A percentile compares a stretch with the other conserved stretches of the same genome.
Evolutionary conservation across 495 filamentous ascomycete species (phyloP).

Genomic region (Penicillium macrosclerotiorum): DNA sequence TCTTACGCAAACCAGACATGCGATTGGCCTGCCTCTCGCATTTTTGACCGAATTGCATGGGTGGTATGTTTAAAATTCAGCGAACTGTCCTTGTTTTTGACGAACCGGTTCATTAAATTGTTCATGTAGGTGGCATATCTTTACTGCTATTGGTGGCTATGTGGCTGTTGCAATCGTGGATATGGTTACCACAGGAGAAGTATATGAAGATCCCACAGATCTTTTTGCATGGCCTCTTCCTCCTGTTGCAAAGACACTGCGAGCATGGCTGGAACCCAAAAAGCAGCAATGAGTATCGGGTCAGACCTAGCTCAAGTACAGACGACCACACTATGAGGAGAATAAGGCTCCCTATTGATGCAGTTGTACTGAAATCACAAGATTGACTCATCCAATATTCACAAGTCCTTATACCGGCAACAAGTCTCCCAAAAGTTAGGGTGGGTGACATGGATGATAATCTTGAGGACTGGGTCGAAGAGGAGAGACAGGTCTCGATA

Average conservation of each 20-base stretch:
- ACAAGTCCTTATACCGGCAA: no score
- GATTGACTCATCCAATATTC: no score
- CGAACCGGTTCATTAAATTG: neutral
- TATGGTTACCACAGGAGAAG: conserved; percentile 24
- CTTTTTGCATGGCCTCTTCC: conserved; percentile 25
- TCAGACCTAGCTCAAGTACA: no score
- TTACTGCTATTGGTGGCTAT: conserved; percentile 33
- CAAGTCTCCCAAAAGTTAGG: no score
- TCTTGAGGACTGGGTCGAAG: no score
- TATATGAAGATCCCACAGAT: conserved; percentile 16
- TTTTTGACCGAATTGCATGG: conserved; percentile 33
- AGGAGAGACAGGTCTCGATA: no score
- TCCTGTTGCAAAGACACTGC: conserved; percentile 4
- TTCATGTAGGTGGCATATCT: conserved; percentile 31
- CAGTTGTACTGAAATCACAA: no score
- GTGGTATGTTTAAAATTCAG: conserved; percentile 30
- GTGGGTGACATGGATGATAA: no score
- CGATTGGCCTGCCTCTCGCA: conserved; percentile 25
- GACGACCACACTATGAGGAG: no score
- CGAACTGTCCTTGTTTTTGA: neutral
- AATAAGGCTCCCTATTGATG: no score
- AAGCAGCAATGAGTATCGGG: no score
- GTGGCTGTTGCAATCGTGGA: conserved; percentile 30
- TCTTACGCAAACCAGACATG: conserved; percentile 13
- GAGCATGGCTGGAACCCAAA: no score